phyloP scores from a whole-genome alignment of 192 early-diverging fungal species.

The Podila minutissima region DNA sequence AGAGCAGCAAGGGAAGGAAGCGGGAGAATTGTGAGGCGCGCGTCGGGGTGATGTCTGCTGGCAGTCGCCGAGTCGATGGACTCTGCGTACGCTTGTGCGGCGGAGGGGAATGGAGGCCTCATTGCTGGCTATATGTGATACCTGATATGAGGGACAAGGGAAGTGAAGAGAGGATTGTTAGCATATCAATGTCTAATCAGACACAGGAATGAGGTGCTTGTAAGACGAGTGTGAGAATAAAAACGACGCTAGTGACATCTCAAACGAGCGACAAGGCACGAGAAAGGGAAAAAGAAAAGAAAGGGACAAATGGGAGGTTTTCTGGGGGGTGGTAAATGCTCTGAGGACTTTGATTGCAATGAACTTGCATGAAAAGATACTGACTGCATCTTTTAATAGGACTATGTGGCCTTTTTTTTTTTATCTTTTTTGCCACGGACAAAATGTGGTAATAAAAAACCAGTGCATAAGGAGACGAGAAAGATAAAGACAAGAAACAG shows the following conservation, averaged over 20 bases:
- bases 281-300: too few relatives aligned
- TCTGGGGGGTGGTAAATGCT: too few relatives aligned
- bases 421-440: conserved; percentile 1
- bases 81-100: conserved; percentile 48
- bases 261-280: too few relatives aligned
- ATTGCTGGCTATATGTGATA: conserved; percentile 11
- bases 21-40: conserved; percentile 42
- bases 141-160: conserved; percentile 3
- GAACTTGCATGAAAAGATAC: too few relatives aligned
- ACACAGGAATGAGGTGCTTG: not conserved
- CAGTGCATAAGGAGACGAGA: not conserved
- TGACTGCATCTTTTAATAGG: not conserved
- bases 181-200: not conserved
- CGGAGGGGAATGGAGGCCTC: conserved; percentile 43
- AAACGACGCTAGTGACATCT: not conserved
- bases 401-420: conserved; percentile 2
- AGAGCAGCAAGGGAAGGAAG: conserved; percentile 50
- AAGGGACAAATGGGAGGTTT: too few relatives aligned
- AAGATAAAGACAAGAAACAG: conserved; percentile 1
- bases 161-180: not conserved
- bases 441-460: not conserved
- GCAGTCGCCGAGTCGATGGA: conserved; percentile 40
- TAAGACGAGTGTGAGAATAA: not conserved
- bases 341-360: too few relatives aligned
- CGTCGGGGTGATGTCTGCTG: conserved; percentile 44